A percentile compares a stretch with the other conserved stretches of the same genome.
These are phyloP conservation scores for Teratosphaeriaceae sp. DNA, from an alignment of 2,329 filamentous ascomycete genomes.

Conservation along the genomic window DNA sequence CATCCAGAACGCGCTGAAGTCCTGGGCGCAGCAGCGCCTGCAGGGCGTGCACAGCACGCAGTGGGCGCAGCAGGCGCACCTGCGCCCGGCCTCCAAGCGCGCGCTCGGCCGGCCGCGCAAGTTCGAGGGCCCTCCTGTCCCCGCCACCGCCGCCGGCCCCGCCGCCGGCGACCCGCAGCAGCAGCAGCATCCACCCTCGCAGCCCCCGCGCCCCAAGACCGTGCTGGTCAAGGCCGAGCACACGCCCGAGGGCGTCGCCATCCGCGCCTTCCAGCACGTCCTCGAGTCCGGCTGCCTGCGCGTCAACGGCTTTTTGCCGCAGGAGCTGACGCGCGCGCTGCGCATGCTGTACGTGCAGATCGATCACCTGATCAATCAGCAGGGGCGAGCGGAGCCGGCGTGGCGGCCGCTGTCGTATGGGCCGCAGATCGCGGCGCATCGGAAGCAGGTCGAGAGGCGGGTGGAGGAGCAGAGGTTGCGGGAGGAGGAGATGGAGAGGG, in stretches of 20 bases:
- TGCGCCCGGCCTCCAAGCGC: too few species aligned
- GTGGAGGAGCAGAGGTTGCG: constrained; percentile 18
- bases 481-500: constrained; percentile 16
- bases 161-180: too few species aligned
- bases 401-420: constrained; percentile 28
- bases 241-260: constrained; percentile 25
- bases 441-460: constrained; percentile 16
- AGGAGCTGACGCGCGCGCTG: constrained; percentile 1
- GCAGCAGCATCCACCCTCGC: too few species aligned
- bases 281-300: constrained; percentile 25
- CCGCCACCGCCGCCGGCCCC: constrained; percentile 1
- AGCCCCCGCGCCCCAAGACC: too few species aligned
- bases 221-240: constrained; percentile 19
- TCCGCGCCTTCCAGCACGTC: constrained; percentile 26
- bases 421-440: constrained; percentile 25
- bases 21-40: constrained; percentile 27
- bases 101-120: constrained; percentile 21
- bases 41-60: too few species aligned
- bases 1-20: constrained; percentile 28
- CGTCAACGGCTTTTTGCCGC: constrained; percentile 18
- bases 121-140: constrained; percentile 7
- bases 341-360: constrained; percentile 28
- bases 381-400: constrained; percentile 13
- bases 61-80: too few species aligned
- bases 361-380: constrained; percentile 27